Evolutionary conservation across 108 stramenopile genomes (phyloP).

Genomic region (Schizochytrium sp.): DNA sequence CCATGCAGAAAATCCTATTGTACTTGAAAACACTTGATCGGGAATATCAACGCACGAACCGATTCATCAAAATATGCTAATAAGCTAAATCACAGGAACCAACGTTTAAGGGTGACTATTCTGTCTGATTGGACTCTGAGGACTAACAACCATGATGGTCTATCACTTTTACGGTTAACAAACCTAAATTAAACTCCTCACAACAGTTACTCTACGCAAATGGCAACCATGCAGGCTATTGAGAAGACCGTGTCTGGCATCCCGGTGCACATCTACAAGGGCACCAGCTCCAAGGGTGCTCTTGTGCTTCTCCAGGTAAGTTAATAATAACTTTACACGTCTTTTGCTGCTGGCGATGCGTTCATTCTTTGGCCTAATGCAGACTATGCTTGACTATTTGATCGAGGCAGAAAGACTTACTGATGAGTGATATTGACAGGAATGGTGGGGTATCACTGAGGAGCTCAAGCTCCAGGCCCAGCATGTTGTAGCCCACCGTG

Average conservation of each 20-base stretch:
- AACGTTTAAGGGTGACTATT: no score
- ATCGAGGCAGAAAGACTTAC: no score
- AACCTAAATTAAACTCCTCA: background rate
- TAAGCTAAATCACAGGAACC: no score
- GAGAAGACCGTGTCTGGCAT: background rate
- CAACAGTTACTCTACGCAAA: background rate
- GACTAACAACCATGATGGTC: background rate
- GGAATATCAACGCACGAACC: no score
- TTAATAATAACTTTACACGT: background rate
- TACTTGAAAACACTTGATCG: no score
- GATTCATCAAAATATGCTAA: no score
- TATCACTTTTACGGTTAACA: background rate
- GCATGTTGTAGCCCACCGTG: slow-evolving; percentile 43
- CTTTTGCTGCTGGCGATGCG: background rate
- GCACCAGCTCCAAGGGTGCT: slow-evolving; percentile 4
- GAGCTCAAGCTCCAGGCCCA: slow-evolving; percentile 64
- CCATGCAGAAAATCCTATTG: no score
- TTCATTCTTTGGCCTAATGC: background rate
- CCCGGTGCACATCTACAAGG: slow-evolving; percentile 27
- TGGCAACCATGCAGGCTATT: background rate
- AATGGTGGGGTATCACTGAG: slow-evolving; percentile 70
- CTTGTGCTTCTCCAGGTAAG: slow-evolving; percentile 20
- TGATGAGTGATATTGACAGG: slow-evolving; percentile 18
- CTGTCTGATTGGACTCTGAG: no score
- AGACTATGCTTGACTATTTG: background rate